These are phyloP conservation scores for Cornus suecica DNA, from an alignment of 148 eudicot species.

Conservation along the genomic window DNA sequence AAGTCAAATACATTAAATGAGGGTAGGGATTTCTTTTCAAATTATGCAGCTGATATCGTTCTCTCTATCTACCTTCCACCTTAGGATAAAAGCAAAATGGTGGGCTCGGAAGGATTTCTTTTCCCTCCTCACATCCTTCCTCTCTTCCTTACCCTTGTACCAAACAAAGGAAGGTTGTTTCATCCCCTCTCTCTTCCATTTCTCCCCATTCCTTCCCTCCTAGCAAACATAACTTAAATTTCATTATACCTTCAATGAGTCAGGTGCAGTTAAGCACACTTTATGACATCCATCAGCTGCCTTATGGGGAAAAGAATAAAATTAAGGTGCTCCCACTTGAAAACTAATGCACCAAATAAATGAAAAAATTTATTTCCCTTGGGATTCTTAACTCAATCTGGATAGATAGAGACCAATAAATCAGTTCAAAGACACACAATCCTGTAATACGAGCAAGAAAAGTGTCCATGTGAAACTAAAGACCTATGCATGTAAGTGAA, in stretches of 20 bases:
- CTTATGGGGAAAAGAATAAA: background rate
- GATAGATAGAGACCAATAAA: background rate
- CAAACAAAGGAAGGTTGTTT: too few species aligned
- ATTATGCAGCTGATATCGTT: too few species aligned
- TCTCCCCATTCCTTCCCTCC: too few species aligned
- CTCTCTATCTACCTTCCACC: too few species aligned
- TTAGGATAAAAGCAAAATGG: too few species aligned
- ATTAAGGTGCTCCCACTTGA: background rate
- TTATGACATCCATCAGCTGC: background rate
- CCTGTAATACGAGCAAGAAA: background rate
- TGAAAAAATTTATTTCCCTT: background rate
- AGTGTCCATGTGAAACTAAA: background rate
- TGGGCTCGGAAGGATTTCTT: too few species aligned
- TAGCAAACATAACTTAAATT: background rate
- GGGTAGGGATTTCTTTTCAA: too few species aligned
- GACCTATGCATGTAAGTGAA: background rate
- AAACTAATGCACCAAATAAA: background rate
- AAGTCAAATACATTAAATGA: too few species aligned
- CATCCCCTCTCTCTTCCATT: too few species aligned
- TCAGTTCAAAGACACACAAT: background rate
- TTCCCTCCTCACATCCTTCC: too few species aligned
- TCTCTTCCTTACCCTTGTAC: too few species aligned
- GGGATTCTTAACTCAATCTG: background rate
- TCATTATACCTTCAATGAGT: background rate
- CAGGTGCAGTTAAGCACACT: background rate